Percentiles rank a stretch among this genome's conserved stretches.
These are phyloP conservation scores for Candida peoriensis DNA, from an alignment of 805 yeast genomes.

Conservation along the genomic window DNA sequence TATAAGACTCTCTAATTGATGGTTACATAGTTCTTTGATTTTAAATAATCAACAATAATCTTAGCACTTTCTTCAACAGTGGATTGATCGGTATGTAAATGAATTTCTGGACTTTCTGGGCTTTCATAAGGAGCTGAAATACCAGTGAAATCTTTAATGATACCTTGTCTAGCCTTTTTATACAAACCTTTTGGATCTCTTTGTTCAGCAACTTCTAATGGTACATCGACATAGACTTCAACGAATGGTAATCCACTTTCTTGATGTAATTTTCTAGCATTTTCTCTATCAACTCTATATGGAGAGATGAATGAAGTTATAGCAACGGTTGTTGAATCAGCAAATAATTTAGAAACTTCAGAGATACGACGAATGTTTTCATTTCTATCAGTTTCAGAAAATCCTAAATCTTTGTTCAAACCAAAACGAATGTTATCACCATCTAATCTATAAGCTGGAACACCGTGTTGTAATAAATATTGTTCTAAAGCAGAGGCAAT, in stretches of 20 bases:
- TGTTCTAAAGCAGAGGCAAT: slow-evolving; percentile 94
- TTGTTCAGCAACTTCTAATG: slow-evolving; percentile 89
- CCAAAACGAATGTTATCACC: slow-evolving; percentile 96
- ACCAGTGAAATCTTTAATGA: slow-evolving; percentile 92
- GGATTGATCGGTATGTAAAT: slow-evolving; percentile 64
- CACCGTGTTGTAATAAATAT: slow-evolving; percentile 59
- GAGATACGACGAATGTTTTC: slow-evolving; percentile 94
- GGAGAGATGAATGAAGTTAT: slow-evolving; percentile 93
- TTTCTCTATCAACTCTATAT: slow-evolving; percentile 75
- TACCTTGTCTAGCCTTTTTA: slow-evolving; percentile 94
- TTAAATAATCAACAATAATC: slow-evolving; percentile 63
- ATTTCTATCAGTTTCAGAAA: slow-evolving; percentile 84
- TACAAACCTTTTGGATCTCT: slow-evolving; percentile 97
- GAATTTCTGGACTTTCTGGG: slow-evolving; percentile 80
- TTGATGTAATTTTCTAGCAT: slow-evolving; percentile 81
- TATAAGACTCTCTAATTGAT: slow-evolving; percentile 1
- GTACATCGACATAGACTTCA: slow-evolving; percentile 91
- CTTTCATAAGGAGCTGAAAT: slow-evolving; percentile 95
- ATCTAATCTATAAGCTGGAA: slow-evolving; percentile 82
- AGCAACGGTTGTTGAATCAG: slow-evolving; percentile 85
- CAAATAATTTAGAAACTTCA: slow-evolving; percentile 90
- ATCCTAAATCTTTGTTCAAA: slow-evolving; percentile 90
- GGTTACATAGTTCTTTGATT: slow-evolving; percentile 36
- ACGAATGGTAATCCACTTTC: slow-evolving; percentile 74
- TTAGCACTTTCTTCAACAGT: slow-evolving; percentile 79